A percentile compares a stretch with the other conserved stretches of the same genome.
Conservation (phyloP, 768 basidiomycete species). For the Boletus subparvulus region DNA sequence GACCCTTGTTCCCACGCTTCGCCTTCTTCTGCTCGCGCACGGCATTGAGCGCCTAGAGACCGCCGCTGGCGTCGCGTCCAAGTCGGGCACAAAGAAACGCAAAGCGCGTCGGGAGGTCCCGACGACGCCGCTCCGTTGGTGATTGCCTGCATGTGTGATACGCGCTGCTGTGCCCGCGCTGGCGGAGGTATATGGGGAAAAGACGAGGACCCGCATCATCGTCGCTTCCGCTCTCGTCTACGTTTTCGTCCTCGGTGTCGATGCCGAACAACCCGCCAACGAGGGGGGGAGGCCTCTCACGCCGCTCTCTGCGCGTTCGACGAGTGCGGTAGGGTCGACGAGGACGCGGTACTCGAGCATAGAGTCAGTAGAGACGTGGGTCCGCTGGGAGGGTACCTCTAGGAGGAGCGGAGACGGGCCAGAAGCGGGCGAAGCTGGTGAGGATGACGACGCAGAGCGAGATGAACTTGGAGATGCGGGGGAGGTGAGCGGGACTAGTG, state of each 20-base stretch:
- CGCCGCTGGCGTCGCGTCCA: constrained; percentile 21
- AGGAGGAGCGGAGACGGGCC: constrained; percentile 47
- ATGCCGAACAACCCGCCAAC: constrained; percentile 38
- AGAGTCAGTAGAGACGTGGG: constrained; percentile 68
- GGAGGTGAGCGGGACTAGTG: constrained; percentile 15
- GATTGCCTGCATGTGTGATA: constrained; percentile 85
- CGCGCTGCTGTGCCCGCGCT: no score
- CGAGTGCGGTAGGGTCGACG: constrained; percentile 65
- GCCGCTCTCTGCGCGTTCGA: constrained; percentile 63
- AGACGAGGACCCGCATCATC: constrained; percentile 38
- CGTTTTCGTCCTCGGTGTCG: constrained; percentile 48
- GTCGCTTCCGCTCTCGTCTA: constrained; percentile 46
- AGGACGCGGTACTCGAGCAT: constrained; percentile 80
- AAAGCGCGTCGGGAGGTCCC: constrained; percentile 38
- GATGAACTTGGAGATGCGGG: neutral
- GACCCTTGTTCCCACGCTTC: constrained; percentile 23
- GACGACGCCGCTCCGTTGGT: constrained; percentile 59
- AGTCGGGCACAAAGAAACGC: constrained; percentile 21
- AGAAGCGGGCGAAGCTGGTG: constrained; percentile 28
- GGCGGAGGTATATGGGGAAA: constrained; percentile 62
- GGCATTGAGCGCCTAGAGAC: constrained; percentile 26
- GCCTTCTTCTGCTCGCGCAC: constrained; percentile 41
- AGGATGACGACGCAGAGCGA: constrained; percentile 2
- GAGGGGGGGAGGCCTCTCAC: constrained; percentile 10
- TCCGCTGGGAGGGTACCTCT: constrained; percentile 64